Evolutionary conservation across 2,329 filamentous ascomycete genomes (phyloP), one percentile per base, ranked within the genome.

Genomic region (Decorospora gaudefroyi): DNA sequence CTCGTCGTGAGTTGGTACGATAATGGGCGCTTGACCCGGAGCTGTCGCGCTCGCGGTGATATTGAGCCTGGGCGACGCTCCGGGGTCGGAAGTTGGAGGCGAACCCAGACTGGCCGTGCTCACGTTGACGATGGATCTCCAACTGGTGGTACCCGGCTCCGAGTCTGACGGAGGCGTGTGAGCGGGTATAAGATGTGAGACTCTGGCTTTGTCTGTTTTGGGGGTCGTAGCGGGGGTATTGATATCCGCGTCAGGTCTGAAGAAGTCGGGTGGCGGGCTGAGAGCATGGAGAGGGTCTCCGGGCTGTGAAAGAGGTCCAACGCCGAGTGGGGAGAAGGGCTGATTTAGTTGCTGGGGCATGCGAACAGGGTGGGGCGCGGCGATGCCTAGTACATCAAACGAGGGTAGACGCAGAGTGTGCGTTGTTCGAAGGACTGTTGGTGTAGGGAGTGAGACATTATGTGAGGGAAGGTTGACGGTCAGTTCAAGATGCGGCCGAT

Each of bases 351-450:
- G 61, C 32, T 60, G 55, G 32, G 53, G 53, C 36, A 70, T 55
- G 49, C 68, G 61, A 57, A 75, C 68, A 49, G 74, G 71, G 65
- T 75, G 72, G 31, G 76, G 74, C 35, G 71, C 68, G 38, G 73
- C 72, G 45, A 79, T 79, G 22, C 76, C 77, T 35, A 80, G 69
- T 12, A 72, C 66, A 42, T 80, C 73, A 57, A 81, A 80, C 2
- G 78, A 77, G 4, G 78, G 78, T 11, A 82, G 71, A 39, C 78
- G 75, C 27, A 82, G 64, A 46, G 64, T 70, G 42, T 65, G 67
- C 29, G 63, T 58, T 19, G 61, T 57, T 47, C 61, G 71, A 29
- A 57, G 32, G 25, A 65, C 48, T n/a, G 59, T 60, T 22, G 64
- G 59, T 19, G 66, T 53, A 28, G 65, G 61, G 18, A 68, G 60